A percentile compares a stretch with the other conserved stretches of the same genome.
Conservation (phyloP, 2,329 filamentous ascomycete species). For the Claviceps lovelessii region DNA sequence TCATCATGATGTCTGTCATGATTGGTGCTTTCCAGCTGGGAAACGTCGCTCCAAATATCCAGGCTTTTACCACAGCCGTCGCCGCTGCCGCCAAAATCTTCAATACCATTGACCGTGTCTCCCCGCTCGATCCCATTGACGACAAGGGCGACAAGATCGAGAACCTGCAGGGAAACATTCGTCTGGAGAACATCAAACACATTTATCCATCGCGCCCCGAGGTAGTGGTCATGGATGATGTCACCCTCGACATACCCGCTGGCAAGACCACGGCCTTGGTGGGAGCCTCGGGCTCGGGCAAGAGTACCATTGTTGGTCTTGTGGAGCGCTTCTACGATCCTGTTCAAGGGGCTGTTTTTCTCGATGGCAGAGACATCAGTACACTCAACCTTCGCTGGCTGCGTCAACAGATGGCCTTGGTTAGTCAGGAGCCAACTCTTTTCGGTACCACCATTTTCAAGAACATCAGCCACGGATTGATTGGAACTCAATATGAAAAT, state of each 20-base stretch:
- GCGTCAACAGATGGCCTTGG: constrained; percentile 79
- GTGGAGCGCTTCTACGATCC: constrained; percentile 92
- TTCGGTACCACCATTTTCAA: constrained; percentile 81
- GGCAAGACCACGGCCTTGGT: constrained; percentile 90
- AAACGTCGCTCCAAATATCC: constrained; percentile 70
- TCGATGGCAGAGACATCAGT: constrained; percentile 73
- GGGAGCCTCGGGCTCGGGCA: constrained; percentile 85
- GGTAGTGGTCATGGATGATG: constrained; percentile 73
- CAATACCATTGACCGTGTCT: constrained; percentile 77
- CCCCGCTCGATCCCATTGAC: constrained; percentile 65
- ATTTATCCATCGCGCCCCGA: constrained; percentile 91
- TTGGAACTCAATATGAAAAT: constrained; percentile 63
- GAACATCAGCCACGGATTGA: constrained; percentile 82
- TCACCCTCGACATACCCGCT: constrained; percentile 66
- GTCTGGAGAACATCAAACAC: constrained; percentile 71
- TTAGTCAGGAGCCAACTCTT: constrained; percentile 83
- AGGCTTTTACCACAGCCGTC: constrained; percentile 71
- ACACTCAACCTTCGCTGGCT: constrained; percentile 80
- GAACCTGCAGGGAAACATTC: constrained; percentile 60
- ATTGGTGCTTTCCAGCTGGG: constrained; percentile 86
- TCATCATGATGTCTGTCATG: constrained; percentile 79
- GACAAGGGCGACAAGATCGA: constrained; percentile 59
- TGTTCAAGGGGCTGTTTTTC: constrained; percentile 59
- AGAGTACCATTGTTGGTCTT: constrained; percentile 85
- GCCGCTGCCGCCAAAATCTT: constrained; percentile 86